These are phyloP conservation scores for Bassia scoparia DNA, from an alignment of 148 eudicot species.

Conservation along the genomic window DNA sequence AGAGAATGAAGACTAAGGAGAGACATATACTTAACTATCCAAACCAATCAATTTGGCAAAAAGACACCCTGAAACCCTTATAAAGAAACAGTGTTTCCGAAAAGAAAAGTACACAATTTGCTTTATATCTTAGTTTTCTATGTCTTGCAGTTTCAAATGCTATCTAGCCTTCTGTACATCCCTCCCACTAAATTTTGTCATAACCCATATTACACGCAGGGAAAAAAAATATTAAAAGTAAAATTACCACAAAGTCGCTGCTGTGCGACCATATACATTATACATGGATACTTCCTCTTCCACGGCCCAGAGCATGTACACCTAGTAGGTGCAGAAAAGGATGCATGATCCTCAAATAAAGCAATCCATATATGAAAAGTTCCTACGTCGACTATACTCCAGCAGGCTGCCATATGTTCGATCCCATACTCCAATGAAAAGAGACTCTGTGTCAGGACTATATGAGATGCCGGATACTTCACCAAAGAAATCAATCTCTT, in stretches of 20 bases:
- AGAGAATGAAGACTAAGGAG: too few relatives aligned
- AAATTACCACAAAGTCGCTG: neutral
- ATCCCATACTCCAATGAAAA: constrained; percentile 81
- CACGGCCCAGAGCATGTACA: neutral
- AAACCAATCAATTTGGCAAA: too few relatives aligned
- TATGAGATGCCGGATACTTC: constrained; percentile 82
- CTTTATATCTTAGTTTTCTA: neutral
- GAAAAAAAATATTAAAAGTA: neutral
- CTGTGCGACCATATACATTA: constrained; percentile 3
- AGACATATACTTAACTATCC: too few relatives aligned
- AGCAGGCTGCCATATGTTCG: constrained; percentile 82
- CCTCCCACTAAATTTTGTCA: neutral
- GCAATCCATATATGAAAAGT: constrained; percentile 63
- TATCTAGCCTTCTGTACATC: constrained; percentile 31
- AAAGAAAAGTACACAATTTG: neutral
- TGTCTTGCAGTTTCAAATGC: neutral
- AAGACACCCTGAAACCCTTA: too few relatives aligned
- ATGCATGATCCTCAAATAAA: constrained; percentile 29
- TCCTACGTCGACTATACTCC: constrained; percentile 65
- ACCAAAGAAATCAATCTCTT: constrained; percentile 84
- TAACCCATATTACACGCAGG: neutral
- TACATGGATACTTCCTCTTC: neutral
- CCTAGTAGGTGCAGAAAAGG: neutral
- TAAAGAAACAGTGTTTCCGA: too few relatives aligned
- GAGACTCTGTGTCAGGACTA: constrained; percentile 77